Evolutionary conservation across 1,284 basidiomycete genomes (phyloP), one percentile per base, ranked within the genome.

Genomic region (Apiotrichum akiyoshidainum): DNA sequence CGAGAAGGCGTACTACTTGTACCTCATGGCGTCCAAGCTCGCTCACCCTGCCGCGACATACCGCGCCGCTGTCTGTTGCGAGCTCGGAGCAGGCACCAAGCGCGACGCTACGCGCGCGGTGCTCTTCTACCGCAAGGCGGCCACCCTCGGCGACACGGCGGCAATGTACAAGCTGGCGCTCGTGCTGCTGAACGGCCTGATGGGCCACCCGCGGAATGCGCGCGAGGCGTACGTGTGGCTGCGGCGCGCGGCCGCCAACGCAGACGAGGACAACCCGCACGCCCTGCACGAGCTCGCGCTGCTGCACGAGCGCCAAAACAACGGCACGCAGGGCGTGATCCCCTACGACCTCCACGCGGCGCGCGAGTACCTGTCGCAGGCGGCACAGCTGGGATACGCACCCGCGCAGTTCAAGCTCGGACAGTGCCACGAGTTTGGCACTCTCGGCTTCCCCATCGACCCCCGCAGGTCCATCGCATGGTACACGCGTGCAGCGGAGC

Each of bases 141-240:
- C 92, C 2, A 92, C 92, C 0, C 80, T 99, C 35, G 94, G 94
- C 37, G 96, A 99, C 76, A 98, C 94, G 0, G 87, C 95, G 44
- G 96, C 94, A 2, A 99, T 99, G 96, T 99, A 97, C 82, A 99
- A 99, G 78, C 85, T 99, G 16, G 94, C 93, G 16, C 93, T 97
- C 87, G 91, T 98, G 61, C 82, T 97, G 46, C 82, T 99, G 17
- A 85, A 90, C 48, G 95, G 94, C 5, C 78, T 87, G 31, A 82
- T 98, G 26, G 89, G 87, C 17, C 92, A 96, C 74, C 86, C 84
- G 52, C 86, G 85, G 60, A 98, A 95, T 70, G 85, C 87, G 1
- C 85, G 92, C 49, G 95, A 99, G 74, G 93, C 93, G 8, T 86
- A 96, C 60, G 88, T 87, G 50, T 99, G 96, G 96, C 82, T 99